Evolutionary conservation across 768 basidiomycete genomes (phyloP).

Genomic region (Mycena maculata): DNA sequence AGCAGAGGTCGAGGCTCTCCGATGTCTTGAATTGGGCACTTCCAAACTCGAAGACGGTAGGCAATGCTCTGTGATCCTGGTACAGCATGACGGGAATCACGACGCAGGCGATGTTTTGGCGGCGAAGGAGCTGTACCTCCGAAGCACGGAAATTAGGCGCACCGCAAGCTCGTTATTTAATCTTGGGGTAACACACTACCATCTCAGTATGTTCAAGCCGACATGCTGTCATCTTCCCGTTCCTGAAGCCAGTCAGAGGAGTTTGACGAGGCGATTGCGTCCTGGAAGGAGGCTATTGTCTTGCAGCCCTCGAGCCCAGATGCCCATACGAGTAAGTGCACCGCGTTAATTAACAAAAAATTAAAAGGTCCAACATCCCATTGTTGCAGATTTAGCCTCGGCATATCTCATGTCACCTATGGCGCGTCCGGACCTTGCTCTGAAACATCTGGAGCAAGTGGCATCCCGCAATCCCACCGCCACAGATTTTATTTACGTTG

Average conservation of each 20-base stretch:
- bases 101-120: constrained; percentile 84
- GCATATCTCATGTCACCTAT: constrained; percentile 88
- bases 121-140: constrained; percentile 80
- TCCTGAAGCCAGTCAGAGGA: constrained; percentile 67
- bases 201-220: constrained; percentile 71
- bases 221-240: constrained; percentile 17
- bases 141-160: constrained; percentile 83
- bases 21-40: constrained; percentile 86
- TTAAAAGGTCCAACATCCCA: constrained; percentile 37
- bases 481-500: constrained; percentile 47
- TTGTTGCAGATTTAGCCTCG: constrained; percentile 79
- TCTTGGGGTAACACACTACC: constrained; percentile 90
- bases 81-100: no score
- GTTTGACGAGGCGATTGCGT: constrained; percentile 85
- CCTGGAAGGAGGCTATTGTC: constrained; percentile 87
- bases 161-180: constrained; percentile 88
- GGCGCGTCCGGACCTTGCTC: constrained; percentile 85
- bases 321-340: constrained; percentile 82
- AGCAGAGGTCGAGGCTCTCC: constrained; percentile 81
- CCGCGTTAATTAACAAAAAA: constrained; percentile 31
- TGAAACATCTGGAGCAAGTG: constrained; percentile 83
- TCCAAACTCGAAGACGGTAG: constrained; percentile 87
- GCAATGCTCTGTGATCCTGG: no score
- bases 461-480: constrained; percentile 37
- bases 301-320: constrained; percentile 88